These are phyloP conservation scores for Corymbia citriodora DNA, from an alignment of 441 rosid genomes.

Conservation along the genomic window DNA sequence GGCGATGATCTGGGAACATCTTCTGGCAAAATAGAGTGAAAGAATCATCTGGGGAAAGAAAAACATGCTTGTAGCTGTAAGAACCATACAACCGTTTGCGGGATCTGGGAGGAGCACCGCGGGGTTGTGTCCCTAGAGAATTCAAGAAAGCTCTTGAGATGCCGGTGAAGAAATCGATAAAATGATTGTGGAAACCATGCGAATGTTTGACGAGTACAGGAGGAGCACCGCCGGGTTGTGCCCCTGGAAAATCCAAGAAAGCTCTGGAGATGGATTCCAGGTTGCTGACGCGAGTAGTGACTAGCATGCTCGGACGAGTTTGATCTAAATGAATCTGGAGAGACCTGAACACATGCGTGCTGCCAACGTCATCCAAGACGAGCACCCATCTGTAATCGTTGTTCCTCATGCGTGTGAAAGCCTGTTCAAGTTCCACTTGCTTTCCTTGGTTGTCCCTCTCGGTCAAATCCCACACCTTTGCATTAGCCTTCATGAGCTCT, in stretches of 20 bases:
- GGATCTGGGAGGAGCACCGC: background rate
- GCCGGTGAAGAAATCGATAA: too few species aligned
- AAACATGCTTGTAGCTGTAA: background rate
- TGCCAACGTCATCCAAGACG: background rate
- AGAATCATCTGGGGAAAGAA: background rate
- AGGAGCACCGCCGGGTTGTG: too few species aligned
- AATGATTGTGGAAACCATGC: too few species aligned
- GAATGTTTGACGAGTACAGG: too few species aligned
- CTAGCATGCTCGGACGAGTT: background rate
- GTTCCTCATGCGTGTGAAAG: background rate
- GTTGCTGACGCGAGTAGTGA: background rate
- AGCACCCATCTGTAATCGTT: background rate
- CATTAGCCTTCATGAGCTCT: background rate
- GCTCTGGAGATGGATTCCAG: too few species aligned
- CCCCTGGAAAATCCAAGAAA: background rate
- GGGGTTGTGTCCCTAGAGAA: background rate
- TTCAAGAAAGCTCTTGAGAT: too few species aligned
- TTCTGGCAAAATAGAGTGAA: background rate
- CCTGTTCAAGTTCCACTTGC: background rate
- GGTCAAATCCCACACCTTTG: background rate
- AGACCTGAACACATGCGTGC: background rate
- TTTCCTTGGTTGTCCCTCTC: background rate
- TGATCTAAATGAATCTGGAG: background rate
- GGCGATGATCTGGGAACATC: background rate
- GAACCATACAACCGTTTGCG: background rate